phyloP scores from a whole-genome alignment of 805 yeast genomes.

The Ogataea glucozyma region DNA sequence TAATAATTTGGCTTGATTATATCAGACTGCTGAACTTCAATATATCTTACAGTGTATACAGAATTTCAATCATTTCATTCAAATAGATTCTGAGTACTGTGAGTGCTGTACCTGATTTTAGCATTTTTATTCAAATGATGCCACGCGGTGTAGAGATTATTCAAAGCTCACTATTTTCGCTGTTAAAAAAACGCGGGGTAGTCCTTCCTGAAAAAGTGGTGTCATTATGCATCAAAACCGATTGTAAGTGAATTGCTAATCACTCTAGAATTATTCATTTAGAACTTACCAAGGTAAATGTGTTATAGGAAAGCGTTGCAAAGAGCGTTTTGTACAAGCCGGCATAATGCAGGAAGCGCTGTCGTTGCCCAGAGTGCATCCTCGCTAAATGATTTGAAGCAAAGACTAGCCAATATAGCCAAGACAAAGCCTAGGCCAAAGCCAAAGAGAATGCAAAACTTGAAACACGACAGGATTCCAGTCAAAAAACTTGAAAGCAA shows the following conservation, averaged over 20 bases:
- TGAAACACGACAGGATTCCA: neutral
- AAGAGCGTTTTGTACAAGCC: too few relatives aligned
- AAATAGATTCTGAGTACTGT: neutral
- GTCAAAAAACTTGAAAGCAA: neutral
- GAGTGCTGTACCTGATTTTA: too few relatives aligned
- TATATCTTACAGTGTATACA: constrained; percentile 1
- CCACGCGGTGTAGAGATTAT: too few relatives aligned
- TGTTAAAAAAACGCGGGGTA: neutral
- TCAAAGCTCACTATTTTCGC: too few relatives aligned
- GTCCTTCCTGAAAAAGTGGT: neutral
- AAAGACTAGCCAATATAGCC: neutral
- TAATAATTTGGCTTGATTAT: constrained; percentile 7
- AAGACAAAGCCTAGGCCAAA: constrained; percentile 5
- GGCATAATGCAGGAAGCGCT: too few relatives aligned
- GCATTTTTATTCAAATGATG: too few relatives aligned
- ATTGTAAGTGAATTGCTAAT: too few relatives aligned
- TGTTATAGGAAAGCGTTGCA: too few relatives aligned
- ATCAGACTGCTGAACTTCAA: neutral
- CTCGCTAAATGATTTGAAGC: neutral
- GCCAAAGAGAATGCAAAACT: constrained; percentile 5
- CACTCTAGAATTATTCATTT: too few relatives aligned
- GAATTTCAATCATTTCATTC: neutral
- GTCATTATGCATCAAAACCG: too few relatives aligned
- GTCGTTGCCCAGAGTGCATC: too few relatives aligned
- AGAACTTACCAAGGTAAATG: too few relatives aligned